Evolutionary conservation across 2,329 filamentous ascomycete genomes (phyloP).

Genomic region (Claviceps citrina): DNA sequence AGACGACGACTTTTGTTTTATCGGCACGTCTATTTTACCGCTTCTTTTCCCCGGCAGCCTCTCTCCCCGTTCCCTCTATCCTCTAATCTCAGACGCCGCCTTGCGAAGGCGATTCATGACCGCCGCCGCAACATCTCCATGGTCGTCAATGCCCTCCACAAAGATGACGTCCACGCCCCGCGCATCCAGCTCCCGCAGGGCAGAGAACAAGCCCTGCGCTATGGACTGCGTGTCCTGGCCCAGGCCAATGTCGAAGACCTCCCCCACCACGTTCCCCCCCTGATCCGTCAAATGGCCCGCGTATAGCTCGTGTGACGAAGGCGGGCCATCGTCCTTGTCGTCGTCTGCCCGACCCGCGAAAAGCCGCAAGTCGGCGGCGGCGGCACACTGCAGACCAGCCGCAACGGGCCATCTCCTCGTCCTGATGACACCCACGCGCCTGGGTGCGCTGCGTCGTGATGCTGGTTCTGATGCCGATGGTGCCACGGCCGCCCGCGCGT

Average conservation of each 20-base stretch:
- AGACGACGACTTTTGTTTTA: background rate
- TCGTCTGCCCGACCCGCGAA: constrained; percentile 8
- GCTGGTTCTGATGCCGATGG: background rate
- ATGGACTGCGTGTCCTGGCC: constrained; percentile 58
- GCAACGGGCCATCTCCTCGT: constrained; percentile 37
- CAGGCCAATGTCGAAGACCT: constrained; percentile 54
- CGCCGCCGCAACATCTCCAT: constrained; percentile 69
- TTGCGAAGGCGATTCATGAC: constrained; percentile 75
- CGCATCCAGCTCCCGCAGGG: constrained; percentile 70
- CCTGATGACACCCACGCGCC: constrained; percentile 37
- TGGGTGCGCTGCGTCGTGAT: constrained; percentile 9
- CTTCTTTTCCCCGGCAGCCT: too few relatives aligned
- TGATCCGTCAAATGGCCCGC: constrained; percentile 24
- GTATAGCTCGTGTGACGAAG: constrained; percentile 25
- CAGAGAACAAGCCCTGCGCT: constrained; percentile 76
- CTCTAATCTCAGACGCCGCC: constrained; percentile 48
- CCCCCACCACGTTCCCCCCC: constrained; percentile 20
- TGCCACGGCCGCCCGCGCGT: constrained; percentile 15
- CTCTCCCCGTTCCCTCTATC: constrained; percentile 19
- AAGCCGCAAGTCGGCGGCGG: constrained; percentile 16
- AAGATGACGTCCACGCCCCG: constrained; percentile 68
- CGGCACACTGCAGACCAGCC: constrained; percentile 23
- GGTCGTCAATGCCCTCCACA: constrained; percentile 73
- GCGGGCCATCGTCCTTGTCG: constrained; percentile 11
- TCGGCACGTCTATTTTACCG: background rate